Percentiles rank a stretch among this genome's conserved stretches.
Conservation (phyloP, 73 alveolate genomes). For the Blepharisma japonicum region DNA sequence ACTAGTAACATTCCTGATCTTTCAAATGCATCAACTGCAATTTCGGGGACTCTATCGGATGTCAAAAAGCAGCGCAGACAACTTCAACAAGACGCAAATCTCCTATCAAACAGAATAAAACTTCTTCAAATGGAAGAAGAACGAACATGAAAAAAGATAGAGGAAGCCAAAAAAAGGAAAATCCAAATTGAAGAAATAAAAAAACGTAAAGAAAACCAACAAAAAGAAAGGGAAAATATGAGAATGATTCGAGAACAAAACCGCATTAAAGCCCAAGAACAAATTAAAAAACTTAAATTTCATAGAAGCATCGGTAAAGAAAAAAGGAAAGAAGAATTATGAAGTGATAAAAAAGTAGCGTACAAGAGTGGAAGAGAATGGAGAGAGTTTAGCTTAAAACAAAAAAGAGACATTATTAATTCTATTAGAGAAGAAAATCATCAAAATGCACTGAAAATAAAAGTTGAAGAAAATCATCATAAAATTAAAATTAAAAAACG, state of each 20-base stretch:
- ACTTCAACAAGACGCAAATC: not conserved
- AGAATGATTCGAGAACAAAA: not conserved
- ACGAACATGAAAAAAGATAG: not conserved
- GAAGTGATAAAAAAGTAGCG: not conserved
- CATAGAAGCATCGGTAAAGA: not conserved
- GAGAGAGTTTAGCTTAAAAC: not conserved
- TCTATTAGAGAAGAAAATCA: not conserved
- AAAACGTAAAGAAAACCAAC: not conserved
- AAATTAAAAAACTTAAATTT: not conserved
- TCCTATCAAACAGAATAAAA: not conserved
- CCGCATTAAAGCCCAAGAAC: not conserved
- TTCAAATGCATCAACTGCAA: too few relatives aligned
- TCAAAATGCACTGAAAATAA: not conserved
- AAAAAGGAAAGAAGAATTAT: not conserved
- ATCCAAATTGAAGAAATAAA: not conserved
- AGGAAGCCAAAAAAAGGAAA: not conserved
- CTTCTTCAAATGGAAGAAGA: conserved; percentile 9
- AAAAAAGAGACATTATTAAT: not conserved
- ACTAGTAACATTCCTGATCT: too few relatives aligned
- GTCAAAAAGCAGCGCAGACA: not conserved
- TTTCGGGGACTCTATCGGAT: not conserved
- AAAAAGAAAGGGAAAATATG: not conserved
- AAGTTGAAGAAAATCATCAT: conserved; percentile 2
- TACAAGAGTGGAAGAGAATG: not conserved
- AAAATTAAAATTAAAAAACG: not conserved